A percentile compares a stretch with the other conserved stretches of the same genome.
Evolutionary conservation across 805 yeast species (phyloP).

Genomic region (Isabelozyma heimii): DNA sequence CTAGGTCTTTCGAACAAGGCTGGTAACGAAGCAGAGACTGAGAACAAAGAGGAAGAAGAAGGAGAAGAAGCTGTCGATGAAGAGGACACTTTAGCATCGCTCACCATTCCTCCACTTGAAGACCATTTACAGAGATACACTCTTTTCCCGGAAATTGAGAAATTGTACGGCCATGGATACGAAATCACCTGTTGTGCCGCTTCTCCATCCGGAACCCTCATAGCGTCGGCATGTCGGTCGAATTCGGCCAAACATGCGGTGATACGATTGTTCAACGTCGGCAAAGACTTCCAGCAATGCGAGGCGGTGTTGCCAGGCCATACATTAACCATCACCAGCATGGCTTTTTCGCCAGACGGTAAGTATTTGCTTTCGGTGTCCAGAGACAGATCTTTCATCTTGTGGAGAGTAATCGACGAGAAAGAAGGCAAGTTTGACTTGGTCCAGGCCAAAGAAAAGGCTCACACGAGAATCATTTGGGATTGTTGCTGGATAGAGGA

Average conservation of each 20-base stretch:
- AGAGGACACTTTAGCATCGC: slow-evolving; percentile 45
- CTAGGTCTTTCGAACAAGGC: slow-evolving; percentile 93
- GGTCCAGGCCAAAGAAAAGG: slow-evolving; percentile 55
- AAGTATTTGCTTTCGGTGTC: slow-evolving; percentile 70
- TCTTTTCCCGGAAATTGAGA: slow-evolving; percentile 92
- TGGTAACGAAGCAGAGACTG: slow-evolving; percentile 45
- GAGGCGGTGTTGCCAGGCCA: slow-evolving; percentile 58
- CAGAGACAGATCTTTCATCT: slow-evolving; percentile 81
- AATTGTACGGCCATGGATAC: slow-evolving; percentile 96
- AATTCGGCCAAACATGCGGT: slow-evolving; percentile 84
- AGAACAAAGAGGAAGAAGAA: slow-evolving; percentile 35
- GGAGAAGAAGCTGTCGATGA: slow-evolving; percentile 33
- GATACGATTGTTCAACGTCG: slow-evolving; percentile 67
- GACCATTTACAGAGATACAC: slow-evolving; percentile 90
- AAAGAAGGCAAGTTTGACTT: slow-evolving; percentile 31
- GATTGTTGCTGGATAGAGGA: slow-evolving; percentile 76
- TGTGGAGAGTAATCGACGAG: slow-evolving; percentile 57
- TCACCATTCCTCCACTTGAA: slow-evolving; percentile 74
- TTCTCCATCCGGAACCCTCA: slow-evolving; percentile 55
- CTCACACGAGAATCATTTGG: slow-evolving; percentile 93
- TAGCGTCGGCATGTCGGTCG: slow-evolving; percentile 92
- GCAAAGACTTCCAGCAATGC: slow-evolving; percentile 52
- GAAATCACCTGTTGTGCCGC: slow-evolving; percentile 81
- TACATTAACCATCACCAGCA: slow-evolving; percentile 78
- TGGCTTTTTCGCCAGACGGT: slow-evolving; percentile 72